Base-by-base conservation (phyloP, 495 filamentous ascomycete genomes). In the Acidomyces sp. region DNA sequence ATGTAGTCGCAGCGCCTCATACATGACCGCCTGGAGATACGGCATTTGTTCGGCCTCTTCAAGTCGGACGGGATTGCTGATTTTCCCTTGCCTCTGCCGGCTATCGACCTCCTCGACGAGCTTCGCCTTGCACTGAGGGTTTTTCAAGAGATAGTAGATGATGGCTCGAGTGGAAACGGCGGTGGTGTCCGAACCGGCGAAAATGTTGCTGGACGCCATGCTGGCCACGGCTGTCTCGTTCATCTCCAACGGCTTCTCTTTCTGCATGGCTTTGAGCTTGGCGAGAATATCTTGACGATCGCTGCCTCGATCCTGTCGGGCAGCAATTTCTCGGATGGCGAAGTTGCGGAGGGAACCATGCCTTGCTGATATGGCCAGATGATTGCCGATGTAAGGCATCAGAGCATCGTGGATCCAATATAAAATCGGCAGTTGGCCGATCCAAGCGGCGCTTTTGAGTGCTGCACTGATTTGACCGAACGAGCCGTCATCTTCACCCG, bases 21-120 rank as follows among this genome's bases (percentile, higher is more conserved):
- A 48, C 34, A 58, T 58, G 15, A 53, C 48, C 7, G 57, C 57
- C 18, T 60, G 50, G n/a, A 60, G 48, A 36, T 60, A 60, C 4
- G 56, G 51, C 50, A 58, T 48, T 6, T 45, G 45, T n/a, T 49
- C 44, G 4, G 54, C 54, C 28, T 55, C 48, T 3, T 13, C 37
- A 4, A 54, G 37, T 16, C 32, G 39, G 6, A 54, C 49, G 1
- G 53, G 41, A 32, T 50, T 33, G 34, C 34, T 44, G 11, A 52
- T 30, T 38, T 41, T 49, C 28, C 51, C 49, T 37, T 45, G n/a
- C 3, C 25, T 16, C 0, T 31, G 21, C 6, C 18, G 11, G 4
- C 9, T 21, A 17, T 56, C 48, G 17, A 60, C 46, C 45, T 60
- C 57, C 3, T 47, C 37, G 24, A 50, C 37, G 9, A 60, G 43